Evolutionary conservation across 768 basidiomycete species (phyloP), one percentile per base, ranked within the genome.

Genomic region (Mycena capillaripes): DNA sequence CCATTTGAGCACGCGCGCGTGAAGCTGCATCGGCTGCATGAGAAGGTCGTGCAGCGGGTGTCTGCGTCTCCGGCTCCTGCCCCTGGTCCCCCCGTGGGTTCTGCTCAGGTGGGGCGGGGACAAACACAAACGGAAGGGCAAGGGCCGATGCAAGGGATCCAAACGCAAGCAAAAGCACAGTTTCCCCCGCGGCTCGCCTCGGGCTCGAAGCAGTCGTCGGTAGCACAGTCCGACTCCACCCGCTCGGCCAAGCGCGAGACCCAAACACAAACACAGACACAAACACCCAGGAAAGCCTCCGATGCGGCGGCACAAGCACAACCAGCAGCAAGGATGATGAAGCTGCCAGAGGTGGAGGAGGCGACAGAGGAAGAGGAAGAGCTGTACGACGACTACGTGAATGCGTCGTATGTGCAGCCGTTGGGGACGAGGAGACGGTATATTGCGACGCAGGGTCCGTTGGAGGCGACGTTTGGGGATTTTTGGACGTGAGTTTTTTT

Each of bases 1-100:
- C 97, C 97, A 0, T 98, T 97, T 74, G 97, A 97, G 78, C 96
- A 97, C 78, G 93, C 97, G 25, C 92, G 97, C 44, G 97, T 98
- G 5, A 88, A 92, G 56, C 85, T 98, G 62, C 84, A 87, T 66
- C 79, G 63, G 42, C 66, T 64, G 56, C 66, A 69, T 29, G 52
- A 38, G 38, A 10, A 38, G 38, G 11, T 38, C 38, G n/a, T n/a
- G n/a, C n/a, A n/a, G n/a, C 38, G 38, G 38, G 21, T 21, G 53
- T 32, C 17, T 12, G 53, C 10, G 16, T 44, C 42, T 17, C 16
- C 16, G 16, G 42, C 19, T 16, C 11, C 38, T 10, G 3, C 38
- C 38, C 11, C 38, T 38, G 38, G 2, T 16, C 11, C 38, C n/a
- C n/a, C n/a, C n/a, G n/a, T 36, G 34, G 34, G 34, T 36, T 36